Conservation (phyloP, 2,329 filamentous ascomycete genomes). For the Stylonectria norvegica region DNA sequence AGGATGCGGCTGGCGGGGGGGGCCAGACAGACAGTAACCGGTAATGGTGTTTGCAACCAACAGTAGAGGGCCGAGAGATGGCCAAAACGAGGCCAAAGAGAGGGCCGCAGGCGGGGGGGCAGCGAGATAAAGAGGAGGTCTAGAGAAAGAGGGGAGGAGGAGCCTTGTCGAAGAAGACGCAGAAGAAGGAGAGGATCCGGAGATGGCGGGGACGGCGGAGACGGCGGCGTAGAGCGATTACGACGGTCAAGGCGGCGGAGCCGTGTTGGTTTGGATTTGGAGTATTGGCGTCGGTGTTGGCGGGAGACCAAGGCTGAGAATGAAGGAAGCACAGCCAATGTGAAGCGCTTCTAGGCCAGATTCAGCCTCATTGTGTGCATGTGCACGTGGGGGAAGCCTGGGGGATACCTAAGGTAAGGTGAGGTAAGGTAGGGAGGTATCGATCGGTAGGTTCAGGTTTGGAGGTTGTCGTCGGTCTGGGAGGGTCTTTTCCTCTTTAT, state of each 20-base stretch:
- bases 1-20: not conserved
- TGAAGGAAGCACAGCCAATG: slow-evolving; percentile 16
- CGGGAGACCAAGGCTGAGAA: slow-evolving; percentile 4
- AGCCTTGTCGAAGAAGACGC: slow-evolving; percentile 10
- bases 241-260: slow-evolving; percentile 28
- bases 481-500: too few species aligned
- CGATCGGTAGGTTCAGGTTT: too few species aligned
- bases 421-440: too few species aligned
- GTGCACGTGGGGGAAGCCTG: slow-evolving; percentile 28
- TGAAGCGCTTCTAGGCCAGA: slow-evolving; percentile 26
- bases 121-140: not conserved
- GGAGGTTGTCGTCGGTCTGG: too few species aligned
- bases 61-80: too few species aligned
- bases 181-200: slow-evolving; percentile 6
- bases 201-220: slow-evolving; percentile 28
- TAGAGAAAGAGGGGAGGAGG: slow-evolving; percentile 8
- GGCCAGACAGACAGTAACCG: not conserved
- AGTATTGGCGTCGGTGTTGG: slow-evolving; percentile 18
- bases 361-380: slow-evolving; percentile 28
- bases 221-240: too few species aligned
- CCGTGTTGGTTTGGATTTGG: slow-evolving; percentile 20
- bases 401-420: too few species aligned
- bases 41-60: too few species aligned
- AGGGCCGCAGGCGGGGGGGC: not conserved
- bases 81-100: not conserved